These are phyloP conservation scores for Zygnema circumcarinatum DNA, from an alignment of 139 green algal species.

Conservation along the genomic window DNA sequence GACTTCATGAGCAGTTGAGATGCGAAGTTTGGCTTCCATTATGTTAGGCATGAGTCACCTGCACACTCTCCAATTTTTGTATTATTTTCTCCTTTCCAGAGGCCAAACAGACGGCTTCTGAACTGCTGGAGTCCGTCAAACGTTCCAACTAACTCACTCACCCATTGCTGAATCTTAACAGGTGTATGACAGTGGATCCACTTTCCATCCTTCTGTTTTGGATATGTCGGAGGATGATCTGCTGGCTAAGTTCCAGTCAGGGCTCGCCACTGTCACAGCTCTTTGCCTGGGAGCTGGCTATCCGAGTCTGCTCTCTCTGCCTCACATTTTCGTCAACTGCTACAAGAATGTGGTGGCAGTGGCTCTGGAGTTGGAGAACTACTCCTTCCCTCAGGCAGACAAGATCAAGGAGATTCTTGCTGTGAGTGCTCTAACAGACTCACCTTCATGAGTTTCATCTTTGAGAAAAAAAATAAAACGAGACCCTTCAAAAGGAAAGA, in stretches of 20 bases:
- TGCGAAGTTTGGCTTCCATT: too few species aligned
- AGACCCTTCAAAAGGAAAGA: neutral
- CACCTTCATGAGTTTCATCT: neutral
- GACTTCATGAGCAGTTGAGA: too few species aligned
- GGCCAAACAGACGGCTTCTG: too few species aligned
- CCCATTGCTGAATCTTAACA: too few species aligned
- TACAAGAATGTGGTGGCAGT: slow-evolving; percentile 99
- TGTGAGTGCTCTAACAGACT: slow-evolving; percentile 9
- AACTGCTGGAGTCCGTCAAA: too few species aligned
- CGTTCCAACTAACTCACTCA: too few species aligned
- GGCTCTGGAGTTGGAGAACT: slow-evolving; percentile 49
- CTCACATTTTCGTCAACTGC: slow-evolving; percentile 93
- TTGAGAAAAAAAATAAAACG: neutral
- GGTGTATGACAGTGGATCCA: slow-evolving; percentile 86
- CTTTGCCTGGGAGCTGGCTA: slow-evolving; percentile 83
- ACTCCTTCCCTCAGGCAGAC: slow-evolving; percentile 63
- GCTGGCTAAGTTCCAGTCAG: slow-evolving; percentile 67
- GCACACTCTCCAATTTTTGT: too few species aligned
- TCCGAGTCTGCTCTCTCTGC: slow-evolving; percentile 88
- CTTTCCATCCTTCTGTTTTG: slow-evolving; percentile 90
- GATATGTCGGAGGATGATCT: slow-evolving; percentile 96
- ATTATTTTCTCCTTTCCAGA: too few species aligned
- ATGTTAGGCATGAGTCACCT: too few species aligned
- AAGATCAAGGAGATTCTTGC: slow-evolving; percentile 67
- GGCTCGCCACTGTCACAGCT: slow-evolving; percentile 85